These are phyloP conservation scores for Hanseniaspora gamundiae DNA, from an alignment of 1,139 yeast species.

Conservation along the genomic window DNA sequence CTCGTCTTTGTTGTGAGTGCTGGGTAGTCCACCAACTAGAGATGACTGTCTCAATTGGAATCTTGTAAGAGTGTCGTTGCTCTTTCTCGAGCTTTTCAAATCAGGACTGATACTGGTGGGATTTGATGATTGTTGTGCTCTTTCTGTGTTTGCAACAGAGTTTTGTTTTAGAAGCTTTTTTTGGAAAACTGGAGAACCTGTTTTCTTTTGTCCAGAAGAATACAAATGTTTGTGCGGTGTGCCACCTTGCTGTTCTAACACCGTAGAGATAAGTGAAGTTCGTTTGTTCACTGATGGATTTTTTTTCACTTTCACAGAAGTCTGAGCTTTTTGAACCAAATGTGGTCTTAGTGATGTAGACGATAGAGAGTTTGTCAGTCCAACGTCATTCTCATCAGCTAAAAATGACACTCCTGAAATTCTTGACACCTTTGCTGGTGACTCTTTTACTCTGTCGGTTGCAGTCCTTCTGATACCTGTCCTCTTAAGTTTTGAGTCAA, in stretches of 20 bases:
- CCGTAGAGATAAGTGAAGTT: not conserved
- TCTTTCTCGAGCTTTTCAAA: conserved; percentile 2
- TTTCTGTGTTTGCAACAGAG: not conserved
- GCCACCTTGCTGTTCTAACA: not conserved
- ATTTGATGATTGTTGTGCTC: not conserved
- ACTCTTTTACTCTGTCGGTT: not conserved
- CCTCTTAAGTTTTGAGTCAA: conserved; percentile 18
- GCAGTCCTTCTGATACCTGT: conserved; percentile 7
- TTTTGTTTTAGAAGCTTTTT: conserved; percentile 1
- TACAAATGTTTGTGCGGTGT: not conserved
- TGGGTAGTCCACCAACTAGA: conserved; percentile 8
- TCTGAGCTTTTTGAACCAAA: conserved; percentile 3
- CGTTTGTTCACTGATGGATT: conserved; percentile 4
- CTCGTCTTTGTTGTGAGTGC: conserved; percentile 17
- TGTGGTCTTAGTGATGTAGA: conserved; percentile 19
- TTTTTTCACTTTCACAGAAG: conserved; percentile 1
- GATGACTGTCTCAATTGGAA: conserved; percentile 15
- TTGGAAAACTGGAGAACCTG: conserved; percentile 3
- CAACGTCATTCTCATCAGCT: conserved; percentile 8
- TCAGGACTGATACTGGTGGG: conserved; percentile 2
- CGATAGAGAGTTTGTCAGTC: conserved; percentile 16
- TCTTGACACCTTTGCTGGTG: not conserved
- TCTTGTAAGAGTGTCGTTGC: conserved; percentile 15
- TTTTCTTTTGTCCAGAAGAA: not conserved
- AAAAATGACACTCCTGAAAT: not conserved